Conservation (phyloP, 2,329 filamentous ascomycete genomes). For the Penicillium sp. region DNA sequence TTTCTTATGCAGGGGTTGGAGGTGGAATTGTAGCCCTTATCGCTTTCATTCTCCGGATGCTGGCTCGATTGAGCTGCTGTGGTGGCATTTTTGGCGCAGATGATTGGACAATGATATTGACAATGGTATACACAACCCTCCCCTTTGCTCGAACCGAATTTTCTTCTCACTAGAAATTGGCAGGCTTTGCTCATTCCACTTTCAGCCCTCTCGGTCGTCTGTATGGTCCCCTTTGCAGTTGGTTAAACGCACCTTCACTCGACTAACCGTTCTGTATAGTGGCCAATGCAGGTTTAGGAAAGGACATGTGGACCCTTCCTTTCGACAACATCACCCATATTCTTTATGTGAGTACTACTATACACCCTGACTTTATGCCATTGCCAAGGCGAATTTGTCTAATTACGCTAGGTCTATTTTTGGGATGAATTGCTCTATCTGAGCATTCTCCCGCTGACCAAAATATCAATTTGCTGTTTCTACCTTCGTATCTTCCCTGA, state of each 20-base stretch:
- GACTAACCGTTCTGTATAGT: slow-evolving; percentile 32
- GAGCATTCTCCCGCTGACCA: slow-evolving; percentile 34
- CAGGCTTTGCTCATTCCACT: slow-evolving; percentile 26
- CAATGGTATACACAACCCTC: slow-evolving; percentile 27
- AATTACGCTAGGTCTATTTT: slow-evolving; percentile 33
- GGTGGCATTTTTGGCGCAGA: slow-evolving; percentile 43
- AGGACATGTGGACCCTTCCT: slow-evolving; percentile 48
- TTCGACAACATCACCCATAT: slow-evolving; percentile 46
- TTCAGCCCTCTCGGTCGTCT: slow-evolving; percentile 26
- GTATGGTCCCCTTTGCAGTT: slow-evolving; percentile 17
- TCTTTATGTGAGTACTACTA: slow-evolving; percentile 35
- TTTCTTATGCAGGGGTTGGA: slow-evolving; percentile 36
- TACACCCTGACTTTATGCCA: slow-evolving; percentile 22
- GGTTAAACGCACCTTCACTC: background rate
- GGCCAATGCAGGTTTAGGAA: slow-evolving; percentile 42
- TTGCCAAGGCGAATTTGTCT: slow-evolving; percentile 3
- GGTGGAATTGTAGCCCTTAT: slow-evolving; percentile 38
- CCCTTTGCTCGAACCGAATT: background rate
- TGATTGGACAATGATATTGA: slow-evolving; percentile 40
- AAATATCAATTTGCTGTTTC: slow-evolving; percentile 37
- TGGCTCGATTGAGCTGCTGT: slow-evolving; percentile 37
- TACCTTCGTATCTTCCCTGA: slow-evolving; percentile 48
- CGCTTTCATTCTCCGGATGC: slow-evolving; percentile 37
- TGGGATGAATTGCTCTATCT: slow-evolving; percentile 36
- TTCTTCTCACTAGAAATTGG: background rate